Evolutionary conservation across 1,284 basidiomycete genomes (phyloP).

Genomic region (Golubevia pallescens): DNA sequence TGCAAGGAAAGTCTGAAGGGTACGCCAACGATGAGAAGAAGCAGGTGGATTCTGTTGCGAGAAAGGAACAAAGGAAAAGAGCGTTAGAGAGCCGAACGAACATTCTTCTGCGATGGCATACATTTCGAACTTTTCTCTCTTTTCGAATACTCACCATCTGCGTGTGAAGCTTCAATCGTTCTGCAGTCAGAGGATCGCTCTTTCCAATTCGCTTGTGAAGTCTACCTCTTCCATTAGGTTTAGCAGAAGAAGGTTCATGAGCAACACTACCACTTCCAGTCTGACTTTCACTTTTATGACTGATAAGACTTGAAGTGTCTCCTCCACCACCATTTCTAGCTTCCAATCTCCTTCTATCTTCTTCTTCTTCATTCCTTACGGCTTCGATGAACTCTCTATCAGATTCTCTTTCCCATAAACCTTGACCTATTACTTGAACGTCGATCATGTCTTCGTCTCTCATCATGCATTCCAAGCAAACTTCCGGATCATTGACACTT

Average conservation of each 20-base stretch:
- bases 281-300: constrained; percentile 1
- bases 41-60: constrained; percentile 69
- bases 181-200: constrained; percentile 63
- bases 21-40: constrained; percentile 68
- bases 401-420: constrained; percentile 88
- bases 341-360: constrained; percentile 23
- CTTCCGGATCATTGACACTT: constrained; percentile 69
- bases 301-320: constrained; percentile 22
- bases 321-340: constrained; percentile 18
- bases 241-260: constrained; percentile 66
- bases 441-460: constrained; percentile 98
- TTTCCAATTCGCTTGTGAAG: constrained; percentile 69
- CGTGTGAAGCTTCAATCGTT: constrained; percentile 79
- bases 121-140: no score
- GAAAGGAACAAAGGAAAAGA: neutral
- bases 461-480: constrained; percentile 98
- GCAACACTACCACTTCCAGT: constrained; percentile 21
- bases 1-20: constrained; percentile 67
- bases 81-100: neutral
- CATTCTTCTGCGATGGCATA: no score
- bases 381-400: constrained; percentile 83
- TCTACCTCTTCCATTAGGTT: constrained; percentile 72
- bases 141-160: constrained; percentile 75
- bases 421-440: constrained; percentile 82
- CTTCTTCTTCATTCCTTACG: constrained; percentile 71